Base-by-base conservation (phyloP, 2,329 filamentous ascomycete species). In the Cadophora sp. region DNA sequence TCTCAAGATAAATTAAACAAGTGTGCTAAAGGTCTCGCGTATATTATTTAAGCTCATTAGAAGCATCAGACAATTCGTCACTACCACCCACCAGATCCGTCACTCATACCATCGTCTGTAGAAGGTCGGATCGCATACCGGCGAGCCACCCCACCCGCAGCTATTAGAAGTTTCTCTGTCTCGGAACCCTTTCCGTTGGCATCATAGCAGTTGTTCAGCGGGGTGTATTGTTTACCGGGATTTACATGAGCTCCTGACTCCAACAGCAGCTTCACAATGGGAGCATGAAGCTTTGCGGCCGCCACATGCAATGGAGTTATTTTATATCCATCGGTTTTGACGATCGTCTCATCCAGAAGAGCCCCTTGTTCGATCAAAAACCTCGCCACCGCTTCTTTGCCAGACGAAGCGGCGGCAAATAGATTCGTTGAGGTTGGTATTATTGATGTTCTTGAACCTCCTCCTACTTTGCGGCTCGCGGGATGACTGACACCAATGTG, bases 291-390 rank as follows among this genome's bases (percentile, higher is more conserved):
- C n/a, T 18, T 20, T 13, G 14, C 18, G 14, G 20, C 20, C 4
- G 56, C 36, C 24, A 8, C 41, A 43, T 59, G 36, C 33, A 45
- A 18, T 4, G 56, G 18, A 2, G 41, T 43, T 3, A 18, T n/a
- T 16, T 3, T 11, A n/a, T n/a, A 8, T n/a, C n/a, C 43, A 18
- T n/a, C 6, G 6, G 14, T 45, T 5, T 20, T n/a, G 7, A 45
- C 9, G 8, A 24, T 18, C 18, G 18, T 20, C 30, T 39, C 30
- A 11, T 58, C 2, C n/a, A 58, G 13, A 6, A 11, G 13, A 20
- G 33, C 30, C 11, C 53, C 53, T 3, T 58, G 14, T 36, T 58
- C 53, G 8, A 56, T 33, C n/a, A 58, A 24, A n/a, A 58, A 58
- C 16, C 3, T 14, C 18, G 16, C 30, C 8, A 14, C 33, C 16